Base-by-base conservation (phyloP, 208 protist species). In the Balamuthia mandrillaris region DNA sequence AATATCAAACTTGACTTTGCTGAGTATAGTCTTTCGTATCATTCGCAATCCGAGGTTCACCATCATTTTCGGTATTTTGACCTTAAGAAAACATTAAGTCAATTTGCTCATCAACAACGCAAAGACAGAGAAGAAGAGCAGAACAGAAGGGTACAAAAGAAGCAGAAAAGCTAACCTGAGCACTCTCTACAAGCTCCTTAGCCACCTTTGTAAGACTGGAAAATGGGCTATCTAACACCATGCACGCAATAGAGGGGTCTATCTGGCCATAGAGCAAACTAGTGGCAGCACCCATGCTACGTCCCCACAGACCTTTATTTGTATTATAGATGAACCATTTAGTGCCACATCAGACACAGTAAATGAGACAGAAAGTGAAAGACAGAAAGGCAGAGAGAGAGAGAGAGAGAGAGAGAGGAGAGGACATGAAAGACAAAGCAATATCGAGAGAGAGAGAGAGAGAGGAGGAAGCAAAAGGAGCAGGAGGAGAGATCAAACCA, bases 251-350 rank as follows among this genome's bases (percentile, higher is more conserved):
- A 18, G 86, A 93, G 27, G 90, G 87, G 88, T 98, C 96, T 49
- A 94, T 96, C 14, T 91, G 68, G 42, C 94, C 94, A 85, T 98
- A 98, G 93, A 98, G 96, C 88, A 98, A 95, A 29, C 93, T 72
- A 18, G 96, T 97, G 9, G 96, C 96, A 1, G 96, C 96, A 33
- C 96, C 96, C 96, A 98, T 98, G 84, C 94, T 96, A 52, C 96
- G n/a, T n/a, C n/a, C n/a, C n/a, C n/a, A n/a, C n/a, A n/a, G n/a
- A n/a, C n/a, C n/a, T n/a, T n/a, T n/a, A n/a, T n/a, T n/a, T n/a
- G n/a, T n/a, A n/a, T n/a, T n/a, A n/a, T n/a, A n/a, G n/a, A n/a
- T n/a, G n/a, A n/a, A n/a, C n/a, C n/a, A n/a, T n/a, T n/a, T n/a
- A n/a, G n/a, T n/a, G n/a, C n/a, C n/a, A n/a, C n/a, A n/a, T n/a